These are phyloP conservation scores for Wickerhamomyces queroliae DNA, from an alignment of 805 yeast species.

Conservation along the genomic window DNA sequence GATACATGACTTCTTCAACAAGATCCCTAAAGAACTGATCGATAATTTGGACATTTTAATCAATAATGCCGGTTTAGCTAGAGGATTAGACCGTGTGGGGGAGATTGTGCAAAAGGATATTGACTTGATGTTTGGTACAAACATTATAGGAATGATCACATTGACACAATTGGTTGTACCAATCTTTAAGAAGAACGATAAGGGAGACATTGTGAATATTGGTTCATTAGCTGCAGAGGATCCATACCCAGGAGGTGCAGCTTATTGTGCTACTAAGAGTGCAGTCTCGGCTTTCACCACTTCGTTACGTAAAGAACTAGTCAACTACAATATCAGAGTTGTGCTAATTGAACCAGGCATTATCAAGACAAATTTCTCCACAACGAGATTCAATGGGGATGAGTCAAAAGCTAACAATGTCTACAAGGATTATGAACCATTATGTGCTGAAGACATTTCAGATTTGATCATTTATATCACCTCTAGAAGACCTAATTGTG, in stretches of 20 bases:
- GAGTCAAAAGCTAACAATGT: conserved; percentile 44
- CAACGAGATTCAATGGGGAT: conserved; percentile 54
- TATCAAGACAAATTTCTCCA: conserved; percentile 59
- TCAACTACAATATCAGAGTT: conserved; percentile 58
- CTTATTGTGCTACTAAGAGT: conserved; percentile 70
- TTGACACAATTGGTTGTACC: conserved; percentile 70
- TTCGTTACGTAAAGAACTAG: conserved; percentile 65
- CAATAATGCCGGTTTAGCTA: conserved; percentile 74
- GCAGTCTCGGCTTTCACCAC: conserved; percentile 69
- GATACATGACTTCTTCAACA: conserved; percentile 42
- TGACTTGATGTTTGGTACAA: conserved; percentile 73
- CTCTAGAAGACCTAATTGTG: conserved; percentile 51
- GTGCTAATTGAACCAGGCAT: conserved; percentile 61
- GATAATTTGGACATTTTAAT: conserved; percentile 56
- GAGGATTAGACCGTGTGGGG: conserved; percentile 77
- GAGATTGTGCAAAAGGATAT: conserved; percentile 55
- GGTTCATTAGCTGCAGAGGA: conserved; percentile 78
- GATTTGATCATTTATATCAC: conserved; percentile 52
- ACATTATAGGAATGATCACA: conserved; percentile 77
- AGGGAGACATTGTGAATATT: conserved; percentile 64
- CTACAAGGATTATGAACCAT: conserved; percentile 50
- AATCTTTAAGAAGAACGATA: conserved; percentile 61
- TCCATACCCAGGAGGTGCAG: conserved; percentile 56
- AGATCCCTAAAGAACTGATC: conserved; percentile 45
- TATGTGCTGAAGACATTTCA: conserved; percentile 52